Evolutionary conservation across 805 yeast species (phyloP).

Genomic region (Barnettozyma botsteinii): DNA sequence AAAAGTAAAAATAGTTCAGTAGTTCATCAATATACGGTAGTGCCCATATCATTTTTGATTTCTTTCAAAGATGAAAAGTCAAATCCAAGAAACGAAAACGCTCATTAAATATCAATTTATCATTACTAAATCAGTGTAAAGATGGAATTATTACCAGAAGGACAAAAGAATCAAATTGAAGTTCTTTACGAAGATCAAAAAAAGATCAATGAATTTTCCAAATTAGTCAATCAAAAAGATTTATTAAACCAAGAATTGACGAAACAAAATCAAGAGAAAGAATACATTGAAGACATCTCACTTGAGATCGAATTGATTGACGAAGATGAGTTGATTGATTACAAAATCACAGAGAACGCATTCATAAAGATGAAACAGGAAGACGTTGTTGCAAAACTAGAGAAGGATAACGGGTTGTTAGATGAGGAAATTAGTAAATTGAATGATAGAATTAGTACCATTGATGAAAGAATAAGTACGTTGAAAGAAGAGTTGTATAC

Average conservation of each 20-base stretch:
- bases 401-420: constrained; percentile 49
- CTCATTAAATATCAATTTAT: too few species aligned
- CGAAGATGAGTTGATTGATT: constrained; percentile 63
- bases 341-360: constrained; percentile 66
- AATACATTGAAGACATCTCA: constrained; percentile 79
- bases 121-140: too few species aligned
- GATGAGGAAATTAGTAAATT: constrained; percentile 43
- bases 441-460: constrained; percentile 41
- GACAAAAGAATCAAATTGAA: constrained; percentile 34
- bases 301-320: constrained; percentile 84
- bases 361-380: constrained; percentile 66
- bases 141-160: constrained; percentile 31
- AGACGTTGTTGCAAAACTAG: constrained; percentile 64
- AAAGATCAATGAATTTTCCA: constrained; percentile 82
- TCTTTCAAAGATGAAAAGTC: background rate
- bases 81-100: too few species aligned
- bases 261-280: constrained; percentile 61
- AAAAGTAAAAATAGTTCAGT: background rate
- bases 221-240: constrained; percentile 68
- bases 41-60: background rate
- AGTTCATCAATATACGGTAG: too few species aligned
- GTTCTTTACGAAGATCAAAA: constrained; percentile 64
- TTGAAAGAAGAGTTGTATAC: constrained; percentile 77
- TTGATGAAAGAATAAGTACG: constrained; percentile 48
- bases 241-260: constrained; percentile 44